Evolutionary conservation across 2,329 filamentous ascomycete genomes (phyloP).

Genomic region (Leptographium lundbergii): DNA sequence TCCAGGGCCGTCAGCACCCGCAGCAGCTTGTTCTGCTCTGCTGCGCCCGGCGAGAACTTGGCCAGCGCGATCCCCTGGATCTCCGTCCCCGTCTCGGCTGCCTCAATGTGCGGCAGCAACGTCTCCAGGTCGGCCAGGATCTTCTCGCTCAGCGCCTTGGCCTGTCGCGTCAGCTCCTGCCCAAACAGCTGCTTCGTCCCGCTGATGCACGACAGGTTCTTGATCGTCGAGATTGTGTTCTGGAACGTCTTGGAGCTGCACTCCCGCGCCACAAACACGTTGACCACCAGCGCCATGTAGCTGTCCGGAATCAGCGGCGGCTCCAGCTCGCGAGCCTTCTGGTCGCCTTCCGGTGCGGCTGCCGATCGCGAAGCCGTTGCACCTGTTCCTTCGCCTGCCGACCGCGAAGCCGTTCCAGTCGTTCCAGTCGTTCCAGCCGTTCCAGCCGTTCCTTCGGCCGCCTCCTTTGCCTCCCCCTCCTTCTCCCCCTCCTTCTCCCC

Average conservation of each 20-base stretch:
- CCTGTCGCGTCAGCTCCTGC: conserved; percentile 81
- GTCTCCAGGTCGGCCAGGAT: conserved; percentile 78
- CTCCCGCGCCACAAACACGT: conserved; percentile 89
- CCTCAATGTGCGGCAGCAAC: conserved; percentile 73
- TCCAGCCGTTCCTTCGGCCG: too few relatives aligned
- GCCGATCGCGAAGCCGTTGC: conserved; percentile 13
- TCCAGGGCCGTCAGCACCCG: conserved; percentile 88
- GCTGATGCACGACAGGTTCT: conserved; percentile 87
- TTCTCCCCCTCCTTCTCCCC: neutral
- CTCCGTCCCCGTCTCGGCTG: conserved; percentile 79
- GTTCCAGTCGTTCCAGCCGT: too few relatives aligned
- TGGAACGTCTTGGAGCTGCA: conserved; percentile 97
- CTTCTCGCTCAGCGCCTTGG: conserved; percentile 69
- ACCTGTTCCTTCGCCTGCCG: neutral
- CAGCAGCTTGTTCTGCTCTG: conserved; percentile 91
- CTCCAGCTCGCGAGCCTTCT: conserved; percentile 46
- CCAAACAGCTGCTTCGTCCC: conserved; percentile 84
- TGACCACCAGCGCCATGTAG: conserved; percentile 88
- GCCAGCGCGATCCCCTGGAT: conserved; percentile 88
- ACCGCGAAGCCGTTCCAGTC: neutral
- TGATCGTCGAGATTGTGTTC: conserved; percentile 96
- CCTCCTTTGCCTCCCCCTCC: conserved; percentile 9
- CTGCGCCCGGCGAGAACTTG: conserved; percentile 92
- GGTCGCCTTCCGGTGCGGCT: neutral
- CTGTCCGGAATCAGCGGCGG: conserved; percentile 78